Evolutionary conservation across 129 eudicot species (phyloP), one percentile per base, ranked within the genome.

Genomic region (Cynara cardunculus): DNA sequence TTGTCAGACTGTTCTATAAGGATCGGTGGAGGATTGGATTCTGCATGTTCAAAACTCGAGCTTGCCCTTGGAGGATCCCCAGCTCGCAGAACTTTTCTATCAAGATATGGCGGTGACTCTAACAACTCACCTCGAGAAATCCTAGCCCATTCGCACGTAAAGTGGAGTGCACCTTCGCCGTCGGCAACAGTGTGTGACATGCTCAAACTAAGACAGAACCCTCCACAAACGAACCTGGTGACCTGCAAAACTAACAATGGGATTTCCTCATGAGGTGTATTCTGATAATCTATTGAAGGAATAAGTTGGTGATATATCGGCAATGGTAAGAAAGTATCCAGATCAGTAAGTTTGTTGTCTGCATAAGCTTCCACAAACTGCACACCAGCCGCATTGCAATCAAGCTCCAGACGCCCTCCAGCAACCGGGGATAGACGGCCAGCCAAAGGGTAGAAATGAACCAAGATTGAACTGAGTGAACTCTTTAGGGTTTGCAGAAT

Each of bases 121-220:
- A 86, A 4, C 25, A 49, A 30, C 84, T 80, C 85, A 1, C 90
- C 92, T 9, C 92, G 85, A 53, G 87, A 83, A 49, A 89, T 44
- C 78, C 83, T 86, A 0, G 90, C 90, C 94, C 94, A 87, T 76
- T 91, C 97, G 0, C 86, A 37, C 27, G 86, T 25, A 67, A 91
- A 91, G 79, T 89, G 89, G 21, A 87, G 62, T 0, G 90, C 88
- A 7, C 94, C 78, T 71, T 82, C 92, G 11, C 97, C 97, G 16
- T 91, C 97, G 3, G 39, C 94, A 12, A 86, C 84, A 2, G 78
- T 85, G 46, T 88, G 94, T 0, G 87, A 89, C 8, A 89, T 88
- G 25, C 65, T 75, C 19, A 80, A 31, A 28, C 85, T 85, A 2
- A 89, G 83, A 41, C 86, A 35, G 32, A 91, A 61, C 11, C 94